Evolutionary conservation across 495 filamentous ascomycete species (phyloP), one percentile per base, ranked within the genome.

Genomic region (Staphylotrichum longicolle): DNA sequence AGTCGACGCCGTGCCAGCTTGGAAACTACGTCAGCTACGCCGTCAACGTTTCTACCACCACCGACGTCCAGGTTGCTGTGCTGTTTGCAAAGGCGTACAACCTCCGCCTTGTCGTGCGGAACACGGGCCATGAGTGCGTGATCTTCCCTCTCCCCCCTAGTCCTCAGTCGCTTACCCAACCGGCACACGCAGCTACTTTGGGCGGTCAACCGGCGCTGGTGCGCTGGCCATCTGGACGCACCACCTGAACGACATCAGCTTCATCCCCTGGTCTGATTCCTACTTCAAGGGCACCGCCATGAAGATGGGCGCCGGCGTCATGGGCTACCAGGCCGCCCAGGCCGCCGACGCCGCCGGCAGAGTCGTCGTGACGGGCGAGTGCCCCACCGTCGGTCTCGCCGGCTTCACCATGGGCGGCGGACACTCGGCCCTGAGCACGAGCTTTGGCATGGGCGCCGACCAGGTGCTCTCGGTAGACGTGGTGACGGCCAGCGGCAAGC

Each of bases 381-480:
- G 78, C 51, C 68, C 70, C 0, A 80, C 76, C 2, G 81, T 83
- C 12, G 79, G 78, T n/a, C 45, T 73, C 20, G 75, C 70, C 3
- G 81, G 79, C 7, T 82, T 82, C 63, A 80, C 73, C 7, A 80
- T 82, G 62, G 85, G 84, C 3, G 86, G 83, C 11, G 88, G 87
- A 0, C 83, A 86, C 63, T 78, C 75, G 3, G 67, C 80, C 0
- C 71, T 90, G 0, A 66, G 67, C 6, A 78, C 81, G 0, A 71
- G 66, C 5, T 83, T 78, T 44, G 88, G 88, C 0, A 69, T 90
- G 0, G 85, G 68, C 3, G 85, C 86, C 0, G 86, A 88, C 60
- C 77, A 87, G 33, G 74, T 77, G 1, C 77, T 90, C 0, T 75
- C 80, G 54, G 85, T 72, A 71, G 79, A 88, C 58, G 84, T 88